These are phyloP conservation scores for Holtermanniella nyarrowii DNA, from an alignment of 768 basidiomycete species.

Conservation along the genomic window DNA sequence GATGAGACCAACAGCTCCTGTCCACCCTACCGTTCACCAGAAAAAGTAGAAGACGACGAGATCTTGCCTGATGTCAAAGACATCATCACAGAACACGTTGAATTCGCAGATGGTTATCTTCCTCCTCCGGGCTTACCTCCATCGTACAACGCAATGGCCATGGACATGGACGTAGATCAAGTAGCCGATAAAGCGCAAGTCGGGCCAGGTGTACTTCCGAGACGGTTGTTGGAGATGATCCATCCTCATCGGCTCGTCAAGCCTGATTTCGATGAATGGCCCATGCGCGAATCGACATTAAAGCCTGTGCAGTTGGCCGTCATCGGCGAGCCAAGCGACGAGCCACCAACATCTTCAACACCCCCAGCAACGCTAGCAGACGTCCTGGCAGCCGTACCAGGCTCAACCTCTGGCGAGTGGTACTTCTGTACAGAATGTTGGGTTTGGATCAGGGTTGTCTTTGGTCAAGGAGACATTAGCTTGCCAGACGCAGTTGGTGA, in stretches of 20 bases:
- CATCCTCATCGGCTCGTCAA: constrained; percentile 28
- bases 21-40: not conserved
- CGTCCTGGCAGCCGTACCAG: not conserved
- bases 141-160: not conserved
- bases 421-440: constrained; percentile 31
- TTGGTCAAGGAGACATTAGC: constrained; percentile 3
- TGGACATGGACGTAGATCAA: constrained; percentile 9
- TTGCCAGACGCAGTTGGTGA: too few species aligned
- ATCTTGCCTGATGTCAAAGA: not conserved
- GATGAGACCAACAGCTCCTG: too few species aligned
- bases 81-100: not conserved
- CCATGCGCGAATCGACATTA: not conserved
- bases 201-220: constrained; percentile 24
- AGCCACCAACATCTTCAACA: not conserved
- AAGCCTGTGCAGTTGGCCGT: not conserved
- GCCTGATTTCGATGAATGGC: constrained; percentile 13
- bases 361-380: not conserved
- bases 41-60: not conserved
- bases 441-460: constrained; percentile 22
- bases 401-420: too few species aligned
- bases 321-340: not conserved
- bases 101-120: not conserved
- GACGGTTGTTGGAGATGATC: constrained; percentile 14
- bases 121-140: not conserved
- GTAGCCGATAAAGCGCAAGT: constrained; percentile 15